These are phyloP conservation scores for Nakazawaea ishiwadae DNA, from an alignment of 805 yeast genomes.

Conservation along the genomic window DNA sequence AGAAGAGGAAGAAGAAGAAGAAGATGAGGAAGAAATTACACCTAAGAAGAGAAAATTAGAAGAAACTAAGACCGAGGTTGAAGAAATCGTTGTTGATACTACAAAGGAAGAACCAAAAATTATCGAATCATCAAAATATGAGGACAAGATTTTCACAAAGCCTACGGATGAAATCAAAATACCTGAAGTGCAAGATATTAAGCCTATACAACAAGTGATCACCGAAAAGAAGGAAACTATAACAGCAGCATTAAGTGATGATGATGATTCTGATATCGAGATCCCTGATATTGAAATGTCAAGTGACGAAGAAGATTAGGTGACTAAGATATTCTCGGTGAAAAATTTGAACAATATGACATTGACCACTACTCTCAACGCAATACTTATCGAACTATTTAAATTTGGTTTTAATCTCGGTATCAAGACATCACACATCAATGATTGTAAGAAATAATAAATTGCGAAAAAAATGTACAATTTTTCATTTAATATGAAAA, in stretches of 20 bases:
- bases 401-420: constrained; percentile 1
- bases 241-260: too few species aligned
- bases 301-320: constrained; percentile 22
- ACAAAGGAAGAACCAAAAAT: constrained; percentile 15
- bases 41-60: constrained; percentile 1
- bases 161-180: constrained; percentile 8
- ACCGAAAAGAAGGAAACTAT: constrained; percentile 9
- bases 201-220: constrained; percentile 5
- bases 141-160: constrained; percentile 5
- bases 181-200: constrained; percentile 12
- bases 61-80: constrained; percentile 2
- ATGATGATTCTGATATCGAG: constrained; percentile 27
- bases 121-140: constrained; percentile 2
- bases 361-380: constrained; percentile 1
- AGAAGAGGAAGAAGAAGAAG: constrained; percentile 17
- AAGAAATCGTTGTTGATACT: not conserved
- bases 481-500: constrained; percentile 9
- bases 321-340: not conserved
- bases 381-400: not conserved
- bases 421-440: constrained; percentile 5
- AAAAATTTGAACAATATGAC: not conserved
- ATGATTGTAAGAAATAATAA: constrained; percentile 1
- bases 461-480: constrained; percentile 1
- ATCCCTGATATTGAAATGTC: constrained; percentile 30
- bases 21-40: constrained; percentile 11